Conservation (phyloP, 2,329 filamentous ascomycete species). For the Dactylellina haptotyla region DNA sequence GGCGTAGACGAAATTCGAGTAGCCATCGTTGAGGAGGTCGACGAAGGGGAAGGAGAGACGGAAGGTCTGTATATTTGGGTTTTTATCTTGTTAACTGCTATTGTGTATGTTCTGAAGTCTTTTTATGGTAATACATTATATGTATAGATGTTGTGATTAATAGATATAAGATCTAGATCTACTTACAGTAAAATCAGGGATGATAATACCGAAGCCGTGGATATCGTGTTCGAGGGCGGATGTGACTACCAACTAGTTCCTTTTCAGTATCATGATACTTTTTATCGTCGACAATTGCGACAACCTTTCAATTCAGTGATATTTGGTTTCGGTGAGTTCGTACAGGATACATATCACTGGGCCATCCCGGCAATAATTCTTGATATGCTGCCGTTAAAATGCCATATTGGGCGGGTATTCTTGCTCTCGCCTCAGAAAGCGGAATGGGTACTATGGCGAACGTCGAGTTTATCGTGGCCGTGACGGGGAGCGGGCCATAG, state of each 20-base stretch:
- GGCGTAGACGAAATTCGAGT: conserved; percentile 67
- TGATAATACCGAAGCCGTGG: conserved; percentile 62
- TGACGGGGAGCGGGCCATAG: conserved; percentile 64
- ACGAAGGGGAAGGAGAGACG: conserved; percentile 69
- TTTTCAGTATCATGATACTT: not conserved
- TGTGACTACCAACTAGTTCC: conserved; percentile 61
- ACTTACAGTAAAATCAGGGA: conserved; percentile 67
- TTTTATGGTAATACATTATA: conserved; percentile 45
- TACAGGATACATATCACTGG: conserved; percentile 67
- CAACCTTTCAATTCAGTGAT: not conserved
- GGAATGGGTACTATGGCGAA: conserved; percentile 67
- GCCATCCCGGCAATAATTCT: conserved; percentile 65
- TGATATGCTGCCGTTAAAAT: conserved; percentile 67
- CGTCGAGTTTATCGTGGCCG: conserved; percentile 68
- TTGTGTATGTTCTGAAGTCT: not conserved
- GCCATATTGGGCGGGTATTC: conserved; percentile 65
- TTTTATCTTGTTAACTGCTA: conserved; percentile 54
- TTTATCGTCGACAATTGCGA: too few species aligned
- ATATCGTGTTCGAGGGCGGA: conserved; percentile 67
- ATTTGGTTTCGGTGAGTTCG: not conserved
- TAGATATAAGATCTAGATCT: too few species aligned
- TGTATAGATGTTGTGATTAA: too few species aligned
- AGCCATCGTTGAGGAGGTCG: conserved; percentile 66
- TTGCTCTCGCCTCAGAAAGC: conserved; percentile 63
- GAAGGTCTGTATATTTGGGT: conserved; percentile 62